Evolutionary conservation across 2,329 filamentous ascomycete genomes (phyloP).

Genomic region (Scortechinia acanthostroma): DNA sequence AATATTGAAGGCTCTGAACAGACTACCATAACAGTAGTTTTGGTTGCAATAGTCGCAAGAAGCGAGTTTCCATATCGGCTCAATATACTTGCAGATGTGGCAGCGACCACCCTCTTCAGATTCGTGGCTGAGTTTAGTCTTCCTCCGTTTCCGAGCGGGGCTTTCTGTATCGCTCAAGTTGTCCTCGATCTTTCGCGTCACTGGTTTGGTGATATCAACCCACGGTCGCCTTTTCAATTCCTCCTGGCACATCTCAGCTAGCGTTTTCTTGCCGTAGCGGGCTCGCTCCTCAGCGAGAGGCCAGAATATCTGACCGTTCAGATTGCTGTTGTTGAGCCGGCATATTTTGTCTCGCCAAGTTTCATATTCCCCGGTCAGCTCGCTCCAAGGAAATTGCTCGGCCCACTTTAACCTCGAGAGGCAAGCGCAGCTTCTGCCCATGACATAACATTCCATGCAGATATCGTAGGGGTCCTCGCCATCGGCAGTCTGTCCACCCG

Average conservation of each 20-base stretch:
- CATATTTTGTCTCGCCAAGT: constrained; percentile 75
- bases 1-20: constrained; percentile 86
- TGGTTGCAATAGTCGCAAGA: constrained; percentile 61
- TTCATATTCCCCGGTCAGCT: constrained; percentile 73
- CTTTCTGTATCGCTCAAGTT: constrained; percentile 41
- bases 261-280: constrained; percentile 64
- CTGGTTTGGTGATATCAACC: constrained; percentile 68
- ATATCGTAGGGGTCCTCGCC: constrained; percentile 78
- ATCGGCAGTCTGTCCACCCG: constrained; percentile 56
- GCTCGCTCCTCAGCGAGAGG: constrained; percentile 66
- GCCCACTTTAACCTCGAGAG: constrained; percentile 82
- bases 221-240: constrained; percentile 75
- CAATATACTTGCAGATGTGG: constrained; percentile 78
- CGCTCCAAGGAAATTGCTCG: constrained; percentile 83
- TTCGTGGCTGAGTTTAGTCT: constrained; percentile 38
- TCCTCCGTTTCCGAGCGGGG: constrained; percentile 62
- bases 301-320: constrained; percentile 58
- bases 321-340: constrained; percentile 55
- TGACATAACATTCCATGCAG: constrained; percentile 97
- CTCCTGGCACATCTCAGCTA: constrained; percentile 90
- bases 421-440: constrained; percentile 88
- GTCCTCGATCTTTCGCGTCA: constrained; percentile 30
- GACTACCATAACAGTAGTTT: constrained; percentile 84
- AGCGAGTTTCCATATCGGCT: constrained; percentile 79
- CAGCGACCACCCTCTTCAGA: constrained; percentile 44